phyloP scores from a whole-genome alignment of 106 monocot genomes.

The Dendrobium catenatum region DNA sequence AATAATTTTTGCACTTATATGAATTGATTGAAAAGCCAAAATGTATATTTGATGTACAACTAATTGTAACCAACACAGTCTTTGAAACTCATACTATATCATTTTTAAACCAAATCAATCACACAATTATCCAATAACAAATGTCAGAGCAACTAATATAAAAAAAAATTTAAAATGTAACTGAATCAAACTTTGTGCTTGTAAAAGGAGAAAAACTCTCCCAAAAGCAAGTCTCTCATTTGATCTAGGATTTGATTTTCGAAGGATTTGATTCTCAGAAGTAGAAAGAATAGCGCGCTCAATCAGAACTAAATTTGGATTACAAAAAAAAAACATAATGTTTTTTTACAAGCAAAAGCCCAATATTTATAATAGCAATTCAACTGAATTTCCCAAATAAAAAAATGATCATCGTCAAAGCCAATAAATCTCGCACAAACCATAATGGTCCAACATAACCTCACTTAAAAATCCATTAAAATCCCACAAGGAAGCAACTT shows the following conservation, averaged over 20 bases:
- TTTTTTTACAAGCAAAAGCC: background rate
- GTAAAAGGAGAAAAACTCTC: background rate
- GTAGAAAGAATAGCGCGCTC: too few relatives aligned
- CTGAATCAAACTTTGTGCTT: background rate
- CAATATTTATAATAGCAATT: background rate
- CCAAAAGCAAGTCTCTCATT: too few relatives aligned
- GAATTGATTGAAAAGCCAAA: background rate
- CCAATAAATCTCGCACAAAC: background rate
- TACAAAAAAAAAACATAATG: background rate
- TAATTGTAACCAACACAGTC: background rate
- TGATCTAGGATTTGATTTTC: too few relatives aligned
- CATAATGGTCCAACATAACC: background rate
- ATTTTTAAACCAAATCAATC: background rate
- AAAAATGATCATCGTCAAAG: background rate
- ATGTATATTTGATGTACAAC: background rate
- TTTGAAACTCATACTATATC: background rate
- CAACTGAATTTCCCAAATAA: background rate
- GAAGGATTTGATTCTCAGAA: too few relatives aligned
- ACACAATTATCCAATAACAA: background rate
- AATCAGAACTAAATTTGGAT: background rate
- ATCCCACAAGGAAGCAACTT: background rate
- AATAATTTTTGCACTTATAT: background rate
- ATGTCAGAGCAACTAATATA: background rate
- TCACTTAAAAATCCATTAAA: background rate
- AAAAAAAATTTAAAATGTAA: background rate